Evolutionary conservation across 768 basidiomycete species (phyloP), one percentile per base, ranked within the genome.

Genomic region (Boletus bicolor): DNA sequence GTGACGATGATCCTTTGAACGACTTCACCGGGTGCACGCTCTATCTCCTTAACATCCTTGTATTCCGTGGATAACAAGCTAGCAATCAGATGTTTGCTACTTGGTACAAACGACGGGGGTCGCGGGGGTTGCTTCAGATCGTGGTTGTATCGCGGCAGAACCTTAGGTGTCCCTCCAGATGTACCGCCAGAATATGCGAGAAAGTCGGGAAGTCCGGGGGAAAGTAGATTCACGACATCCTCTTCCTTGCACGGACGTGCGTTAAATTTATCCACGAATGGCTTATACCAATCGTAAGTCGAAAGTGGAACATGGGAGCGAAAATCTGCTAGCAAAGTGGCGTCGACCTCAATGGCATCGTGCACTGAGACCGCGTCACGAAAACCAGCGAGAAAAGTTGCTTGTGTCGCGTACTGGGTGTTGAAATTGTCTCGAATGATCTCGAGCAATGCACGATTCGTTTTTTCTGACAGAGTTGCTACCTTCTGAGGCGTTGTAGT

Each of bases 201-300:
- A 1, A 19, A 19, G 19, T 19, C 19, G 19, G 19, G 19, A 19
- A 19, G 19, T 19, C 19, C 19, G 19, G 19, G 19, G 19, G 19
- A 19, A 19, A 19, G 19, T 19, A 19, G 19, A 19, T 19, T 19
- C 19, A 19, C 19, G 19, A 19, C 19, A 19, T 30, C 11, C 4
- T 19, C 19, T 19, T 19, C 19, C 19, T 19, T 19, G 19, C 19
- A 19, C 19, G 19, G 19, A 19, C 19, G 19, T 19, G 19, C 45
- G n/a, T 61, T 34, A 28, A 66, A 66, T 28, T 54, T 66, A 2
- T 39, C 39, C 0, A 57, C 15, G 26, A 59, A 66, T 1, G 61
- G 62, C 35, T 52, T 46, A 28, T 28, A 28, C 26, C 4, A 28
- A 3, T 28, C 26, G 26, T 28, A 28, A 3, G 3, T 28, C 3